phyloP scores from a whole-genome alignment of 2,329 filamentous ascomycete species.

The Sporothrix phasma region DNA sequence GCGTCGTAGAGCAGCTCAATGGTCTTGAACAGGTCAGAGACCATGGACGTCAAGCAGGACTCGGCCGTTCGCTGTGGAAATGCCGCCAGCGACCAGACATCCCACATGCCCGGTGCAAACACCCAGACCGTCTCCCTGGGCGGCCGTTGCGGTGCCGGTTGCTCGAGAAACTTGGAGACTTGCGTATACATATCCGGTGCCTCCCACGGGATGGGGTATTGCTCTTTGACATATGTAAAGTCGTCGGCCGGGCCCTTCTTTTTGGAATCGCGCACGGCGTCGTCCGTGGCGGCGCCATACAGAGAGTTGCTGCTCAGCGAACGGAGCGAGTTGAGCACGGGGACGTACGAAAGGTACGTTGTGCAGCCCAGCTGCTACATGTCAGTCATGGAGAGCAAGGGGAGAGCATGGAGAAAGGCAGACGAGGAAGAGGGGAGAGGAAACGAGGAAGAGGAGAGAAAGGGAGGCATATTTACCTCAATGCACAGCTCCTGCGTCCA shows the following conservation, averaged over 20 bases:
- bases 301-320: conserved; percentile 45
- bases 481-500: conserved; percentile 42
- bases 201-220: conserved; percentile 33
- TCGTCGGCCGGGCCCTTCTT: conserved; percentile 31
- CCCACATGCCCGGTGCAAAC: conserved; percentile 45
- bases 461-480: conserved; percentile 29
- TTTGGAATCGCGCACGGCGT: conserved; percentile 24
- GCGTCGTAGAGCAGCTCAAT: conserved; percentile 38
- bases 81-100: conserved; percentile 42
- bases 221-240: conserved; percentile 33
- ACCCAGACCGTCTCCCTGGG: conserved; percentile 43
- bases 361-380: conserved; percentile 35
- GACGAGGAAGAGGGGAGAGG: too few relatives aligned
- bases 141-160: conserved; percentile 24
- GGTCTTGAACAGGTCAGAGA: conserved; percentile 34
- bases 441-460: too few relatives aligned
- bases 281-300: conserved; percentile 39
- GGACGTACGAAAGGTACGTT: conserved; percentile 37
- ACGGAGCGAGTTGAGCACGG: conserved; percentile 19
- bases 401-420: too few relatives aligned
- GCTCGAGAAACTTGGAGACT: conserved; percentile 36
- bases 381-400: not conserved
- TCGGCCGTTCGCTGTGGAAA: conserved; percentile 33
- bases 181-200: conserved; percentile 36
- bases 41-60: conserved; percentile 29